Base-by-base conservation (phyloP, 495 filamentous ascomycete genomes). In the Coniosporium apollinis region DNA sequence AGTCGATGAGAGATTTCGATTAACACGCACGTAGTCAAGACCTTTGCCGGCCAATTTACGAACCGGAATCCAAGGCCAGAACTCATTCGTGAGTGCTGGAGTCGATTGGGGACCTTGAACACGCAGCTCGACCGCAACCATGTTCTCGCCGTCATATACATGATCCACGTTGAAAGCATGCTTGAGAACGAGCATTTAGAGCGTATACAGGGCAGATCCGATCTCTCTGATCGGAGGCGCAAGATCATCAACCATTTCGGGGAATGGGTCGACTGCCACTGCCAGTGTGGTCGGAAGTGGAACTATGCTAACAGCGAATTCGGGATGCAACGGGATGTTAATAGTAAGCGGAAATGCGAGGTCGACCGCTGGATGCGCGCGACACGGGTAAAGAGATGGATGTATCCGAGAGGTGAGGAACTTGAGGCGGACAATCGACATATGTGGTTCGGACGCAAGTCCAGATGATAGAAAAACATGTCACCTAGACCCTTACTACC, bases 161-260 rank as follows among this genome's bases (percentile, higher is more conserved):
- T 37, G 34, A 26, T 37, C 15, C 34, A 37, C 19, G 17, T 37
- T 16, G 34, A 37, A 25, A 37, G 22, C 13, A 37, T 19, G 17
- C 22, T 26, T 21, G 6, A 37, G 11, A 37, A 29, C 14, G 22
- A 26, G 11, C 14, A 11, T 2, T 17, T 37, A 16, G 17, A 21
- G 8, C 11, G 19, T 8, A 17, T 25, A 21, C 26, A 28, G 11
- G 22, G 22, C 4, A 3, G 13, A 9, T 14, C 25, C 4, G 4
- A n/a, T 15, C n/a, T 29, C 4, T 26, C 34, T 14, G 34, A 29
- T 11, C n/a, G 34, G 18, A 28, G 34, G 13, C 21, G 13, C 14
- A 26, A 29, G n/a, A 37, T 26, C 3, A 29, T 26, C 8, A 8
- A 10, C 10, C 21, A 37, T 11, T 26, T 26, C 19, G 34, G 22